Base-by-base conservation (phyloP, 176 grass and related monocot species). In the Dactylis glomerata region DNA sequence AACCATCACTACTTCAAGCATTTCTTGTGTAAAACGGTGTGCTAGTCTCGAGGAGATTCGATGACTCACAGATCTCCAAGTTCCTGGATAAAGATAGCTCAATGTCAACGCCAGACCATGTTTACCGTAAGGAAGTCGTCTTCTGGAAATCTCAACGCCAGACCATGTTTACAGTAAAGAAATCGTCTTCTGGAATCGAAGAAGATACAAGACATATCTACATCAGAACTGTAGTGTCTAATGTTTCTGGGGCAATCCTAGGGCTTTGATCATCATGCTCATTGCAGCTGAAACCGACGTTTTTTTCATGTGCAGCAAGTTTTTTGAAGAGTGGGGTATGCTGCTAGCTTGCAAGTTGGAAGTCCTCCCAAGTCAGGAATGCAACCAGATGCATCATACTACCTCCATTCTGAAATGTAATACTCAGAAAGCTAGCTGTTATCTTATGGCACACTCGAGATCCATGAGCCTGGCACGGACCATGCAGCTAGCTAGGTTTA, bases 1-100 rank as follows among this genome's bases (percentile, higher is more conserved):
- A 40, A 33, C 68, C n/a, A 52, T 50, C 31, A 69, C 45, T 38
- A 46, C 61, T 38, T 68, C 47, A 28, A 81, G 15, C 30, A 10
- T 62, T 52, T 77, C 17, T 11, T 76, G 5, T 23, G 23, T 41
- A 16, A 32, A 51, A 17, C 31, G 1, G 17, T 12, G 62, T 5
- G 45, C 23, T 57, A 58, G 36, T 75, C 37, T 55, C 40, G 57
- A 88, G 62, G 57, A 91, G 68, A 84, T 74, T 83, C 24, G 6
- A 5, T 76, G 58, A 8, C 41, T 58, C 34, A 8, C 15, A 81
- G 63, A 69, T 75, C 34, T 74, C 20, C 55, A 71, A 86, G 12
- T 68, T 49, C 56, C 65, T 55, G 27, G 30, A 72, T 22, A 16
- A 28, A 32, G 52, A 72, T 46, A 23, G 2, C 8, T 46, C 2